Evolutionary conservation across 2,329 filamentous ascomycete genomes (phyloP), one percentile per base, ranked within the genome.

Genomic region (Clonostachys byssicola): DNA sequence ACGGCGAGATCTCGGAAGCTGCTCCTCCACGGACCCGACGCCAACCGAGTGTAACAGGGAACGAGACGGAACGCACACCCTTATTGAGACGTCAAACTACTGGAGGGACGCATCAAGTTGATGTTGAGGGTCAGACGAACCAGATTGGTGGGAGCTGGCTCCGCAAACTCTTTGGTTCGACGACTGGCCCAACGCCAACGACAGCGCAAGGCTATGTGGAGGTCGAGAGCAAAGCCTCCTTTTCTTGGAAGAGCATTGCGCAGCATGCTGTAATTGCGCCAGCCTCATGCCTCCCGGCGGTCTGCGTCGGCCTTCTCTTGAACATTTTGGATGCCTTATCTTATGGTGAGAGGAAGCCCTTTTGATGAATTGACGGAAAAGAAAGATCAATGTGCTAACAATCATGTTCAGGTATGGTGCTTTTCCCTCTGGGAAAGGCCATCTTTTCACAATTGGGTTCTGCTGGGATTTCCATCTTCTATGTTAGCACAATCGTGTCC

Each of bases 401-500:
- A 20, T 51, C 30, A 43, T 34, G 17, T 35, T 13, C 40, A 85
- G 83, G 89, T 56, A 94, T 95, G 88, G 96, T 96, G 58, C 71
- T 99, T 12, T 99, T 99, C 55, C 94, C 94, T 1, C 76, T 99
- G 1, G 92, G 92, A 7, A 87, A 89, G 52, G 83, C 89, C 8
- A 79, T 96, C 17, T 99, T 99, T 63, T 81, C 86, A 30, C 80
- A 86, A 52, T 81, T 97, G 7, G 94, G 92, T 2, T 86, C 92
- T 1, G 92, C 96, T 48, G 94, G 94, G 20, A 96, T 99, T 47
- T 96, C 94, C 1, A 96, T 99, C 68, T 99, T 97, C 71, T 99
- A 97, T 64, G 89, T 99, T 56, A 96, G 92, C 75, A 96, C 92
- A 48, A 96, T 99, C 52, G 80, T 97, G 39, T 88, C 94, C 0